Evolutionary conservation across 257 asterid genomes (phyloP), one percentile per base, ranked within the genome.

Genomic region (Leptodermis oblonga): DNA sequence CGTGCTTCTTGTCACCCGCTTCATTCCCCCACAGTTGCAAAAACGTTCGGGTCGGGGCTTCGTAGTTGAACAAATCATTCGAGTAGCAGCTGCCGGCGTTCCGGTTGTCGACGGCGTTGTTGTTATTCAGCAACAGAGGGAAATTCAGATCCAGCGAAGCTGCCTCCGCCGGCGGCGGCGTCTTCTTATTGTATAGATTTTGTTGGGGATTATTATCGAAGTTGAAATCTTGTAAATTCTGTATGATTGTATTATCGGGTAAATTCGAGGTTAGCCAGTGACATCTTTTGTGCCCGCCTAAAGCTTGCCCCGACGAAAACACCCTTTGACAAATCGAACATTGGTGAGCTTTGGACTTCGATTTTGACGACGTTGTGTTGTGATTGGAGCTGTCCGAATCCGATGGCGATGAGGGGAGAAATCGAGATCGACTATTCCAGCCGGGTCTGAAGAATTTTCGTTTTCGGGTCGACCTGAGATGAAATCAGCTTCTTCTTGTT

Each of bases 211-310:
- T 52, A 15, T 52, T 49, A 61, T 76, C 79, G 20, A 82, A 82
- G 51, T 83, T 86, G 52, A 76, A 65, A 3, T 75, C 83, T 18
- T 70, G 78, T 11, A 86, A 81, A 41, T 76, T 77, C 0, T 87
- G 86, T 56, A 88, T 76, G 73, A 90, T 79, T 0, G 91, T 79
- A 10, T 82, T 82, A 28, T 84, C 88, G 0, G 87, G 43, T 15
- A 85, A 67, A 69, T 77, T 73, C 1, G 80, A 62, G 31, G 92
- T 82, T 10, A 87, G 78, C 96, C 95, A 92, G 10, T 89, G 96
- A 23, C 98, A 89, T 61, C 96, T 80, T 43, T 92, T 89, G 71
- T 92, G 98, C 5, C 95, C 96, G 0, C 92, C 98, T 14, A 92
- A 80, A 26, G 95, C 96, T 69, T 92, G 98, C 22, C 98, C 95